Evolutionary conservation across 2,329 filamentous ascomycete species (phyloP).

Genomic region (Cylindrodendrum hubeiense): DNA sequence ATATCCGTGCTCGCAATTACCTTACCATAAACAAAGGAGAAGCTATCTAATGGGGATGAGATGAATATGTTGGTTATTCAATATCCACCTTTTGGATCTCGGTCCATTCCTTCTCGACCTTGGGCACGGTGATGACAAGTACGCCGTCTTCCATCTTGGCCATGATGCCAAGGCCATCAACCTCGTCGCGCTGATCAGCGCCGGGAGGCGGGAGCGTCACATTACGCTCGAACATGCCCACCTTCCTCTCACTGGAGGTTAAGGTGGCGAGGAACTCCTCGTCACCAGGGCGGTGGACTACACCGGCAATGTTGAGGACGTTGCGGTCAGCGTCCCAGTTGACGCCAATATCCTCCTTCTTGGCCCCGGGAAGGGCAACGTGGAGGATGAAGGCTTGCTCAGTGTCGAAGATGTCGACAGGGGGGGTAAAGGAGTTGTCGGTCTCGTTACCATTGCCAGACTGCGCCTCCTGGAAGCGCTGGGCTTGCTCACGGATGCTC

Average conservation of each 20-base stretch:
- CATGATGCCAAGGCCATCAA: slow-evolving; percentile 76
- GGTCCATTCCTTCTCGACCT: slow-evolving; percentile 75
- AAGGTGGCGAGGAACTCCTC: slow-evolving; percentile 76
- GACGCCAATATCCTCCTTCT: slow-evolving; percentile 82
- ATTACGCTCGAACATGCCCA: slow-evolving; percentile 80
- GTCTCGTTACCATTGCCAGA: slow-evolving; percentile 17
- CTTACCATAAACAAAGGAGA: background rate
- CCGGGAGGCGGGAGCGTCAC: slow-evolving; percentile 68
- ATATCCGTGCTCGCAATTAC: slow-evolving; percentile 28
- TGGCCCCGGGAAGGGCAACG: slow-evolving; percentile 81
- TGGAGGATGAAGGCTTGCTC: slow-evolving; percentile 76
- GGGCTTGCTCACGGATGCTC: slow-evolving; percentile 54
- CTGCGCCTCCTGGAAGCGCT: slow-evolving; percentile 39
- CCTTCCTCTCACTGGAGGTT: slow-evolving; percentile 73
- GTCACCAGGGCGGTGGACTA: slow-evolving; percentile 79
- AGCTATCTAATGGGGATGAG: background rate
- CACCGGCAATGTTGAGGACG: slow-evolving; percentile 76
- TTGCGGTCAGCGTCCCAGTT: slow-evolving; percentile 80
- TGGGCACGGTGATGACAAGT: slow-evolving; percentile 81
- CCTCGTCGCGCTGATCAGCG: slow-evolving; percentile 62
- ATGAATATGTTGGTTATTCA: slow-evolving; percentile 48
- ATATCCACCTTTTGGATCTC: slow-evolving; percentile 72
- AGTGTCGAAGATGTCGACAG: slow-evolving; percentile 82
- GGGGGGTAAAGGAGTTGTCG: slow-evolving; percentile 67
- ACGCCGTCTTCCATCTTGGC: slow-evolving; percentile 86